Evolutionary conservation across 306 rosid genomes (phyloP).

Genomic region (Dryas alaskensis): DNA sequence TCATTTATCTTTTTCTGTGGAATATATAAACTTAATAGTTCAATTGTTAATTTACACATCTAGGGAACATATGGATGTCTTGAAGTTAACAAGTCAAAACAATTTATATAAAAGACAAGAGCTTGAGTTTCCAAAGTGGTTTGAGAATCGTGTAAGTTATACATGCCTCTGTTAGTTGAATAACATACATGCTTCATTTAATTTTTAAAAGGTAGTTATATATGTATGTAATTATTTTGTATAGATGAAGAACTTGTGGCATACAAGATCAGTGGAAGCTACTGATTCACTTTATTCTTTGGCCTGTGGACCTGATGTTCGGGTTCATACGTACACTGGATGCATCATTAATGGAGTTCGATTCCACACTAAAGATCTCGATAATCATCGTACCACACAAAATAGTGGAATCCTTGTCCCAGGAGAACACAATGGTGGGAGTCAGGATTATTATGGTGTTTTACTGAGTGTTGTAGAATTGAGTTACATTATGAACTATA

Average conservation of each 20-base stretch:
- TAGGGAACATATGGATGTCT: too few relatives aligned
- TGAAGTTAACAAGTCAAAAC: too few relatives aligned
- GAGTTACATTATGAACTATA: not conserved
- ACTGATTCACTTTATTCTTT: not conserved
- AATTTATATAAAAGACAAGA: not conserved
- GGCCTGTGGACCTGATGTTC: not conserved
- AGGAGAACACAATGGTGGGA: not conserved
- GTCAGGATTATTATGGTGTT: conserved; percentile 2
- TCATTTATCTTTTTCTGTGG: too few relatives aligned
- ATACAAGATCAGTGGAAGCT: too few relatives aligned
- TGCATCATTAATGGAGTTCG: conserved; percentile 12
- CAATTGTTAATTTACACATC: too few relatives aligned
- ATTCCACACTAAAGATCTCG: not conserved
- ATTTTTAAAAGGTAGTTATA: not conserved
- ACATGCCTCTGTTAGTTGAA: not conserved
- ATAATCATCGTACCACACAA: not conserved
- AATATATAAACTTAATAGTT: too few relatives aligned
- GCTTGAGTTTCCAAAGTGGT: not conserved
- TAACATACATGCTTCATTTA: too few relatives aligned
- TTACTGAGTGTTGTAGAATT: not conserved
- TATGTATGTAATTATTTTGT: not conserved
- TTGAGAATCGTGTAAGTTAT: not conserved
- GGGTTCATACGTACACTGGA: not conserved
- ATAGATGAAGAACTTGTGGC: not conserved
- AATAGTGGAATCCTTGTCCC: not conserved